Percentiles rank a stretch among this genome's conserved stretches.
phyloP scores from a whole-genome alignment of 768 basidiomycete genomes.

The Russula emetica region DNA sequence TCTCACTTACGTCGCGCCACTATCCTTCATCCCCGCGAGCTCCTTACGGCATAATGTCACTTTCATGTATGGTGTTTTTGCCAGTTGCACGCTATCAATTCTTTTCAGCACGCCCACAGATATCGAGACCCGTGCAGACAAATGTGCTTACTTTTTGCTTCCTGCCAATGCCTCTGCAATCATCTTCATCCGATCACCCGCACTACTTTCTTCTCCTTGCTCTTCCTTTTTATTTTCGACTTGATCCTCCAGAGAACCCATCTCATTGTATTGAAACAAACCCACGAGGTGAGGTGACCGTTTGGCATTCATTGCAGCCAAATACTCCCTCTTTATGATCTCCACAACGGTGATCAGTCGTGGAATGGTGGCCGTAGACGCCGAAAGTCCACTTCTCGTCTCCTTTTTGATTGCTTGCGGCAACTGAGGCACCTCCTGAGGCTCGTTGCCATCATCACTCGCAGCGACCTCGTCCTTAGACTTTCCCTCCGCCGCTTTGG shows the following conservation, averaged over 20 bases:
- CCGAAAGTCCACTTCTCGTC: conserved; percentile 31
- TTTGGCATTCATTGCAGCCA: conserved; percentile 46
- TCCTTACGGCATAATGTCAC: conserved; percentile 54
- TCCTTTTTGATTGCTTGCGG: conserved; percentile 11
- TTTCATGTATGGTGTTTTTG: conserved; percentile 63
- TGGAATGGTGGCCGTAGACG: conserved; percentile 46
- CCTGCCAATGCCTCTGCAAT: conserved; percentile 48
- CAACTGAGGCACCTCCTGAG: conserved; percentile 9
- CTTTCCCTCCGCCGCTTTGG: conserved; percentile 31
- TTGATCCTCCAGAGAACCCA: conserved; percentile 51
- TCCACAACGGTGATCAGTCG: conserved; percentile 75
- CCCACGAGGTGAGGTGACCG: conserved; percentile 38
- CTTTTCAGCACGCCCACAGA: not conserved
- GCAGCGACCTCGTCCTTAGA: not conserved
- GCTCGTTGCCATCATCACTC: conserved; percentile 3
- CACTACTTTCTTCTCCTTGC: conserved; percentile 34
- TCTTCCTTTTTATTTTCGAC: conserved; percentile 28
- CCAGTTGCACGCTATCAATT: conserved; percentile 9
- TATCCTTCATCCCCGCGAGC: conserved; percentile 34
- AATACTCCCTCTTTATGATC: conserved; percentile 78
- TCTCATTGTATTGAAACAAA: conserved; percentile 73
- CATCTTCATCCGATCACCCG: conserved; percentile 29
- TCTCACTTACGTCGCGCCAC: conserved; percentile 50
- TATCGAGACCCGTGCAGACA: not conserved
- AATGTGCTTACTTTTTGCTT: conserved; percentile 51